Percentiles rank a stretch among this genome's conserved stretches.
phyloP scores from a whole-genome alignment of 2,329 filamentous ascomycete species.

The Ceratocystiopsis brevicomis region DNA sequence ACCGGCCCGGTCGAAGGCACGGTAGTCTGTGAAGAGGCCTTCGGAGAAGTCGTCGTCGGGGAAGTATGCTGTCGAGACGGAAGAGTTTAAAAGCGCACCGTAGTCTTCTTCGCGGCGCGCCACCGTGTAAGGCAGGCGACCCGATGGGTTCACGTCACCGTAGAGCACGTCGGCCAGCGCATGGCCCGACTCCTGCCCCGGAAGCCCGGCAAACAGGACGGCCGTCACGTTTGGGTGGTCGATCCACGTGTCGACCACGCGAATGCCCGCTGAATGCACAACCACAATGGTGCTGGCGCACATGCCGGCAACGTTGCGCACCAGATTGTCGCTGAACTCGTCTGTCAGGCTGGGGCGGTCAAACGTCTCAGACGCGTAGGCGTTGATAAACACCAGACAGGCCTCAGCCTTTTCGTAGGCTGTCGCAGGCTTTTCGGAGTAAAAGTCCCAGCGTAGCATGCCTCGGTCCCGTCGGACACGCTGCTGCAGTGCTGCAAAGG shows the following conservation, averaged over 20 bases:
- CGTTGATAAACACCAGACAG: conserved; percentile 47
- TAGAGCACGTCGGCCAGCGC: conserved; percentile 25
- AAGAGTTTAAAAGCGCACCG: conserved; percentile 9
- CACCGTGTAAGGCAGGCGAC: conserved; percentile 27
- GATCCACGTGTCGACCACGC: conserved; percentile 30
- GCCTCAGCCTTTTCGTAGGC: conserved; percentile 34
- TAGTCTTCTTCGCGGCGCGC: conserved; percentile 24
- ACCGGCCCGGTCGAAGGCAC: conserved; percentile 44
- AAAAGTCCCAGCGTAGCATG: conserved; percentile 37
- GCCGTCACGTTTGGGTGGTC: conserved; percentile 32
- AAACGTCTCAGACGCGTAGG: conserved; percentile 61
- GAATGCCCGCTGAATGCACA: conserved; percentile 37
- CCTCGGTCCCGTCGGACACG: conserved; percentile 33
- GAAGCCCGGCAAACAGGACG: conserved; percentile 30
- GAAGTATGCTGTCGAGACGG: conserved; percentile 6
- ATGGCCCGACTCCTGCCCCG: conserved; percentile 30
- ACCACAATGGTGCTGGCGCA: conserved; percentile 41
- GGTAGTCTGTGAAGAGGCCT: conserved; percentile 61
- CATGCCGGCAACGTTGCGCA: conserved; percentile 34
- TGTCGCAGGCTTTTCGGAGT: conserved; percentile 18
- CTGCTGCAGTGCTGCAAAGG: conserved; percentile 37
- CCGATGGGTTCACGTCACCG: conserved; percentile 23
- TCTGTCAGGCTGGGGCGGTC: conserved; percentile 49
- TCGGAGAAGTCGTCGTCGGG: conserved; percentile 55
- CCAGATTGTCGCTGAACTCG: conserved; percentile 41